Percentiles rank a stretch among this genome's conserved stretches.
Conservation (phyloP, 371 early-diverging fungal species). For the Rhizopus sp. region DNA sequence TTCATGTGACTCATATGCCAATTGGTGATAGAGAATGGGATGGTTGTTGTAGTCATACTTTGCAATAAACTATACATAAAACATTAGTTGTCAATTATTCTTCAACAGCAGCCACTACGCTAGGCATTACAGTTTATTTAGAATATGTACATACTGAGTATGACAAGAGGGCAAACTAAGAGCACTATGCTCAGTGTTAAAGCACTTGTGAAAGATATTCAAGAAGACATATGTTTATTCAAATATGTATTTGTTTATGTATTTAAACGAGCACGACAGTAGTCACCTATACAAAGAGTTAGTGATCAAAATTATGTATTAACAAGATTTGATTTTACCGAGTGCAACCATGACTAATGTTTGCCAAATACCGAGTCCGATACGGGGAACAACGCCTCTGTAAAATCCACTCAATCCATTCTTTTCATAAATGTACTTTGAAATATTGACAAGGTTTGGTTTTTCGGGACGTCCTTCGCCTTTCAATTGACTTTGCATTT, state of each 20-base stretch:
- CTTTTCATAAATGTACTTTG: constrained; percentile 87
- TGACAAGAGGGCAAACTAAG: no score
- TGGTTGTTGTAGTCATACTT: no score
- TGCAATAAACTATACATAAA: no score
- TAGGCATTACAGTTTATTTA: no score
- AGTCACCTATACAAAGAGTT: constrained; percentile 16
- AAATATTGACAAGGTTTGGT: constrained; percentile 81
- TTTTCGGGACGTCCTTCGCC: constrained; percentile 83
- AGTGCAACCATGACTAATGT: constrained; percentile 94
- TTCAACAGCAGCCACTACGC: no score
- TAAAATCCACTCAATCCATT: constrained; percentile 92
- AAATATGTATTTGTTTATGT: neutral
- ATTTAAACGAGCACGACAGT: constrained; percentile 22
- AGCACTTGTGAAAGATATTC: neutral
- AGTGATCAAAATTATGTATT: neutral
- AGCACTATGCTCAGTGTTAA: no score
- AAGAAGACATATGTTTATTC: neutral
- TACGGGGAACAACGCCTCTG: constrained; percentile 88
- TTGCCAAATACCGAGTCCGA: constrained; percentile 91
- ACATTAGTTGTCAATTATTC: no score
- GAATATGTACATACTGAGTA: no score
- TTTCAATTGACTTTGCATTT: constrained; percentile 94
- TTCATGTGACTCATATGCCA: no score
- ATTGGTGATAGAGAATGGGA: no score
- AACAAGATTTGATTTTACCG: constrained; percentile 54